Evolutionary conservation across 2,329 filamentous ascomycete species (phyloP).

Genomic region (Incumbomyces delicatus): DNA sequence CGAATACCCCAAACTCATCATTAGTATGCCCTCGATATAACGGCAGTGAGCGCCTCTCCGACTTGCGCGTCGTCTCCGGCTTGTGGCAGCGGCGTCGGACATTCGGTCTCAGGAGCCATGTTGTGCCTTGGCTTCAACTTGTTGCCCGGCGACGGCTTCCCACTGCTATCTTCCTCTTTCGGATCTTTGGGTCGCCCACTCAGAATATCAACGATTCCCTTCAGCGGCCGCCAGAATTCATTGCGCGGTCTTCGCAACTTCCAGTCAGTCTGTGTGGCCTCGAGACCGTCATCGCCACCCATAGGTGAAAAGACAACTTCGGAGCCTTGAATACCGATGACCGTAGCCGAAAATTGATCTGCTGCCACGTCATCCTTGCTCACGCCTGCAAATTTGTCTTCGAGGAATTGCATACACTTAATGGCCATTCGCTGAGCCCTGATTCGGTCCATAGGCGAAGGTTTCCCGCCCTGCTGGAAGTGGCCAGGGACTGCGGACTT

Average conservation of each 20-base stretch:
- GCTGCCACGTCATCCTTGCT: constrained; percentile 58
- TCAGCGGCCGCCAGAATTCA: constrained; percentile 76
- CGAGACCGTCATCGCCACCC: constrained; percentile 53
- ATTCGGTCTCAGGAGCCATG: too few relatives aligned
- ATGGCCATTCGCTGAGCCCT: constrained; percentile 85
- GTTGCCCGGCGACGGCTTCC: too few relatives aligned
- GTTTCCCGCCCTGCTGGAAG: constrained; percentile 87
- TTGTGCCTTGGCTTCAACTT: too few relatives aligned
- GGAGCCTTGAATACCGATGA: constrained; percentile 89
- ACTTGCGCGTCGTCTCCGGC: too few relatives aligned
- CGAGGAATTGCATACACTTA: constrained; percentile 86
- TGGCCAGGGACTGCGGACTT: constrained; percentile 86
- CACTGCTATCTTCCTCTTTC: neutral
- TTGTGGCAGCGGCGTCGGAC: too few relatives aligned
- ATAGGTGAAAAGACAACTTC: constrained; percentile 81
- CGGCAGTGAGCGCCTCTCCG: too few relatives aligned
- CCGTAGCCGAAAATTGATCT: constrained; percentile 62
- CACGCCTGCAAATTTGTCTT: constrained; percentile 57
- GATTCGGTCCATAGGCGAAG: constrained; percentile 91
- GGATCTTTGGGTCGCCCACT: constrained; percentile 54
- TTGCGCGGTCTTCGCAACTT: constrained; percentile 71
- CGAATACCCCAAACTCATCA: too few relatives aligned
- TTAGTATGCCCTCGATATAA: too few relatives aligned
- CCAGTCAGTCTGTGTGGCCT: constrained; percentile 87
- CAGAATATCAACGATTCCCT: constrained; percentile 73